Conservation (phyloP, 2,329 filamentous ascomycete species). For the Monosporascus sp. region DNA sequence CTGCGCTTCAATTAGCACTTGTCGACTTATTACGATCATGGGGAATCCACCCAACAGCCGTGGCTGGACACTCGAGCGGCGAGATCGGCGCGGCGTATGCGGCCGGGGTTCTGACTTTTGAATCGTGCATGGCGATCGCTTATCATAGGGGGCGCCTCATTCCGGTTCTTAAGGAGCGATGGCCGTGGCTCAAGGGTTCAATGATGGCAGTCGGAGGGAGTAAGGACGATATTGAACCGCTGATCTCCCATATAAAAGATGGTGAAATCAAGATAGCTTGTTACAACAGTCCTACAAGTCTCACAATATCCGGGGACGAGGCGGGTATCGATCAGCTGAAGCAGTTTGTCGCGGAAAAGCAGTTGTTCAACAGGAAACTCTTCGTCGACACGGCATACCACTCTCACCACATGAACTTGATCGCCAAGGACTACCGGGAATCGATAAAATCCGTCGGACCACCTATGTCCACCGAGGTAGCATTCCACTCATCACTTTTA, state of each 20-base stretch:
- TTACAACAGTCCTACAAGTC: constrained; percentile 47
- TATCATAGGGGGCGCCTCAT: constrained; percentile 45
- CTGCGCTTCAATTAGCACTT: constrained; percentile 34
- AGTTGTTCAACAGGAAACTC: constrained; percentile 43
- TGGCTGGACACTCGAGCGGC: constrained; percentile 36
- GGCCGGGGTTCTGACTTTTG: constrained; percentile 38
- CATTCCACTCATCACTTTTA: constrained; percentile 43
- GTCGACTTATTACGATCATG: constrained; percentile 31
- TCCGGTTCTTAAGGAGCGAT: constrained; percentile 34
- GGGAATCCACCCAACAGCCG: constrained; percentile 31
- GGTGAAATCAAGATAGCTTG: constrained; percentile 38
- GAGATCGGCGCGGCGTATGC: constrained; percentile 44
- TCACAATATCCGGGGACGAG: constrained; percentile 47
- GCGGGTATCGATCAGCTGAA: constrained; percentile 39
- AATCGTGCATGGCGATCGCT: constrained; percentile 42
- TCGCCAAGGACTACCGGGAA: constrained; percentile 42
- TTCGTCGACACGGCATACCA: constrained; percentile 50
- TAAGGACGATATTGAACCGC: constrained; percentile 35
- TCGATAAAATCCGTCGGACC: constrained; percentile 27
- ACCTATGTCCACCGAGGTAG: constrained; percentile 29
- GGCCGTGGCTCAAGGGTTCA: constrained; percentile 38
- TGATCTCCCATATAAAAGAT: constrained; percentile 29
- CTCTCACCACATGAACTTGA: constrained; percentile 48
- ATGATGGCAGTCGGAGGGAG: constrained; percentile 53
- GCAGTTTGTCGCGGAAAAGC: constrained; percentile 33